Evolutionary conservation across 306 rosid genomes (phyloP).

Genomic region (Adenanthera pavonina): DNA sequence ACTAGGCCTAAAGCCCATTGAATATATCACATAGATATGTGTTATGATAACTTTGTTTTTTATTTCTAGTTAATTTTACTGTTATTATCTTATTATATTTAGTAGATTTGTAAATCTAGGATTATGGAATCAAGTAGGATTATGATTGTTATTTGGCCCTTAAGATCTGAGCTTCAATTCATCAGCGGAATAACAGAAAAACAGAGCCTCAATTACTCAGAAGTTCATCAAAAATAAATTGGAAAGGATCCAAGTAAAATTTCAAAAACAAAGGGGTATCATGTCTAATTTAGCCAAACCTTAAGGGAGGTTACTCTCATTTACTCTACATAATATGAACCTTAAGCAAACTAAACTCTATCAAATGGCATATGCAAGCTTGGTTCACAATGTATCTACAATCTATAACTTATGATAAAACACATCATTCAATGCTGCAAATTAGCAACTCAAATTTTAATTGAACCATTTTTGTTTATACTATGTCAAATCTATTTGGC

Average conservation of each 20-base stretch:
- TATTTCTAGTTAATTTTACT: too few species aligned
- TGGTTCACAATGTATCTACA: neutral
- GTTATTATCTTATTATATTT: too few species aligned
- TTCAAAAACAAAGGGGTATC: too few species aligned
- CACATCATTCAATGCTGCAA: constrained; percentile 9
- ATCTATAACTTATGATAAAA: neutral
- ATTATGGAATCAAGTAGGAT: too few species aligned
- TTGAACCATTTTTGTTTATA: neutral
- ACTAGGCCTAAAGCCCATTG: too few species aligned
- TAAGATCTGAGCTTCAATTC: too few species aligned
- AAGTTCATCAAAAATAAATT: neutral
- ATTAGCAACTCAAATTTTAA: constrained; percentile 23
- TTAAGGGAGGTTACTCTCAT: neutral
- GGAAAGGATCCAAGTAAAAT: neutral
- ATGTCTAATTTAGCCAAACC: neutral
- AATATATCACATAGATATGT: too few species aligned
- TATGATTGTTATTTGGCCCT: too few species aligned
- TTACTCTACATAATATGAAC: neutral
- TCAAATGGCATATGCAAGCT: constrained; percentile 34
- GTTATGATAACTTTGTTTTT: too few species aligned
- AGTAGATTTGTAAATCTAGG: too few species aligned
- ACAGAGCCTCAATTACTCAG: too few species aligned
- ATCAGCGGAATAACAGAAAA: too few species aligned
- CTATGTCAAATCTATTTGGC: constrained; percentile 23
- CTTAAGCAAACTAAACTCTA: constrained; percentile 15